These are phyloP conservation scores for Vaccinium corymbosum DNA, from an alignment of 148 eudicot species.

Conservation along the genomic window DNA sequence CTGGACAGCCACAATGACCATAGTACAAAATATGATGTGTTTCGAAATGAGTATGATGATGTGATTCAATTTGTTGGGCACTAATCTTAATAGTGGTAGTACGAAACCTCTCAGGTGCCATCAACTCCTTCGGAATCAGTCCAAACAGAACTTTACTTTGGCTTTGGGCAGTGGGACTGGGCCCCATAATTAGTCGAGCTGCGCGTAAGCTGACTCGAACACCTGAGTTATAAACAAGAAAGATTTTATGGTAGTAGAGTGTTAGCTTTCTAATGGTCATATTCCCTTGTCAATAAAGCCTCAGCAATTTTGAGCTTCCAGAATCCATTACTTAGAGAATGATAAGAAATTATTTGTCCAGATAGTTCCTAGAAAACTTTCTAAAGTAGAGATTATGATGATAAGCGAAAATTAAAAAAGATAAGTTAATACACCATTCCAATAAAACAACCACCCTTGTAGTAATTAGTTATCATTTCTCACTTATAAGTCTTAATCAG, in stretches of 20 bases:
- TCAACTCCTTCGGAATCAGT: no score
- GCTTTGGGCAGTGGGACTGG: no score
- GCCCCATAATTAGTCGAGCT: no score
- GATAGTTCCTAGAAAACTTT: neutral
- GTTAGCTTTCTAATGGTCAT: neutral
- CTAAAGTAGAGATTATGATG: neutral
- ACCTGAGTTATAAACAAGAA: no score
- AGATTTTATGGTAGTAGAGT: neutral
- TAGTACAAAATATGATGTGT: neutral
- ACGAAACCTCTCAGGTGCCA: no score
- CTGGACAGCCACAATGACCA: neutral
- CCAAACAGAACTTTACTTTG: no score
- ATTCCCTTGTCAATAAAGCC: neutral
- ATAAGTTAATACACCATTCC: no score
- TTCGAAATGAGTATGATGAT: neutral
- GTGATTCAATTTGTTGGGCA: neutral
- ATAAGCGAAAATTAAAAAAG: no score
- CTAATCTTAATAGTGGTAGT: neutral
- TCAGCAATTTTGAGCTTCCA: neutral
- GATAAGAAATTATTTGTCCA: neutral
- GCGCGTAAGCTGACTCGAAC: no score
- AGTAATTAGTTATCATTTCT: no score
- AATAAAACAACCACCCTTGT: no score
- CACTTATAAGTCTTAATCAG: no score
- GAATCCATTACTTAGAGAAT: neutral